A percentile compares a stretch with the other conserved stretches of the same genome.
These are phyloP conservation scores for Cordyceps militaris DNA, from an alignment of 2,329 filamentous ascomycete genomes.

Conservation along the genomic window DNA sequence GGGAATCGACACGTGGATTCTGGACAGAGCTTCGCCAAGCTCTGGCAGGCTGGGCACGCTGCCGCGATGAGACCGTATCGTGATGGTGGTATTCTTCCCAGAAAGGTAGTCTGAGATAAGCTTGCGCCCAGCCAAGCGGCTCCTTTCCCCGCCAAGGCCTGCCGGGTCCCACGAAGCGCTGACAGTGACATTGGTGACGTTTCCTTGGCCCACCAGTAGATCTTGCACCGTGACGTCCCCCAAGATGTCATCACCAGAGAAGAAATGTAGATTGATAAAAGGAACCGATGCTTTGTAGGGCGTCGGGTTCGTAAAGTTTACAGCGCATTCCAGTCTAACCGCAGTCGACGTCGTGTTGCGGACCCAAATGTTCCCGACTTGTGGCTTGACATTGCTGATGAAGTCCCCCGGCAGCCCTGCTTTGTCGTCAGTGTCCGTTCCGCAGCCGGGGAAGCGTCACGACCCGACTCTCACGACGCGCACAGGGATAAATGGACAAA, in stretches of 20 bases:
- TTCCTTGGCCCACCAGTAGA: conserved; percentile 57
- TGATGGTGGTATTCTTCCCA: conserved; percentile 76
- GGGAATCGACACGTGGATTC: conserved; percentile 62
- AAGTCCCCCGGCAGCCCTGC: conserved; percentile 53
- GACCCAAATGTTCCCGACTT: conserved; percentile 65
- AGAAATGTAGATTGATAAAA: conserved; percentile 67
- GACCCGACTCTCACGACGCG: neutral
- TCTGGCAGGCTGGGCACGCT: conserved; percentile 68
- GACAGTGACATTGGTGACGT: conserved; percentile 63
- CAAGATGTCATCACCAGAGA: conserved; percentile 65
- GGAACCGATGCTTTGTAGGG: conserved; percentile 78
- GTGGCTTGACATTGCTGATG: conserved; percentile 46
- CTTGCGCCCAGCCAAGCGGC: conserved; percentile 56
- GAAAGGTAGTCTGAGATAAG: conserved; percentile 83
- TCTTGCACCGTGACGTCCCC: conserved; percentile 66
- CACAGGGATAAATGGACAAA: neutral
- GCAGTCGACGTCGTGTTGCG: conserved; percentile 64
- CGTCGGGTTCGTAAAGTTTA: conserved; percentile 89
- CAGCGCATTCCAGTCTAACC: conserved; percentile 60
- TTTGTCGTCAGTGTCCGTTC: conserved; percentile 10
- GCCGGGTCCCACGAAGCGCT: conserved; percentile 69
- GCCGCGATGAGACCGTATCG: conserved; percentile 60
- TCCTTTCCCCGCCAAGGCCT: conserved; percentile 51
- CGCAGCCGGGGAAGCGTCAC: neutral
- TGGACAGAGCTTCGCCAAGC: conserved; percentile 66